Percentiles rank a stretch among this genome's conserved stretches.
These are phyloP conservation scores for Gymnopus androsaceus DNA, from an alignment of 1,284 basidiomycete species.

Conservation along the genomic window DNA sequence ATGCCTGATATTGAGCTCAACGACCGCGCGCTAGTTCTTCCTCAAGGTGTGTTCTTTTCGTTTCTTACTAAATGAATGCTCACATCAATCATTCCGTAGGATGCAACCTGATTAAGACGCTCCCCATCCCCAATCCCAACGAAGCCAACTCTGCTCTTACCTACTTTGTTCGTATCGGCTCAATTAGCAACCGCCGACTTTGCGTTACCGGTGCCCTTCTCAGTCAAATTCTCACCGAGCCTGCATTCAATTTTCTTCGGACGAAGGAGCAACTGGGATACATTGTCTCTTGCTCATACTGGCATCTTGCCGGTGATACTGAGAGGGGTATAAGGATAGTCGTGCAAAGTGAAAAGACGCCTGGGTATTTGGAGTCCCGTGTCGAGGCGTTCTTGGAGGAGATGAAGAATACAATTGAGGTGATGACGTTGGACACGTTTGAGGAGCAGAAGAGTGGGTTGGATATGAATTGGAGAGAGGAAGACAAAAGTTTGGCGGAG, in stretches of 20 bases:
- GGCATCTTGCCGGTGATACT: conserved; percentile 58
- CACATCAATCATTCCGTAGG: conserved; percentile 41
- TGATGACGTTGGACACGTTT: conserved; percentile 55
- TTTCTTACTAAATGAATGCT: background rate
- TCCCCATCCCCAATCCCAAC: conserved; percentile 78
- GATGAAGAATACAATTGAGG: conserved; percentile 50
- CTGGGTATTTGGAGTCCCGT: conserved; percentile 85
- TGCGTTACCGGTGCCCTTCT: conserved; percentile 65
- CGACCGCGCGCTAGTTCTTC: conserved; percentile 69
- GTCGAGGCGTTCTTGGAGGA: conserved; percentile 74
- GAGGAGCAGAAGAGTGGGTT: conserved; percentile 53
- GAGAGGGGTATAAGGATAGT: too few relatives aligned
- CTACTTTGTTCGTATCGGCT: conserved; percentile 80
- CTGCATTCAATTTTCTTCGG: conserved; percentile 90
- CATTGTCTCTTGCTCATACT: conserved; percentile 67
- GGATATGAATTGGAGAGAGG: conserved; percentile 55
- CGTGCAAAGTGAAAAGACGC: conserved; percentile 89
- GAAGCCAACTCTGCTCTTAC: conserved; percentile 86
- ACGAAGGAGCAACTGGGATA: conserved; percentile 98
- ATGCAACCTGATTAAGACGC: conserved; percentile 71
- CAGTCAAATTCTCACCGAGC: conserved; percentile 82
- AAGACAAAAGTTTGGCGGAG: conserved; percentile 67
- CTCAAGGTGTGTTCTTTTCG: conserved; percentile 50
- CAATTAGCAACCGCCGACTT: conserved; percentile 52
- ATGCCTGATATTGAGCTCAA: conserved; percentile 57